phyloP scores from a whole-genome alignment of 495 filamentous ascomycete species.

The Tetracladium marchalianum region DNA sequence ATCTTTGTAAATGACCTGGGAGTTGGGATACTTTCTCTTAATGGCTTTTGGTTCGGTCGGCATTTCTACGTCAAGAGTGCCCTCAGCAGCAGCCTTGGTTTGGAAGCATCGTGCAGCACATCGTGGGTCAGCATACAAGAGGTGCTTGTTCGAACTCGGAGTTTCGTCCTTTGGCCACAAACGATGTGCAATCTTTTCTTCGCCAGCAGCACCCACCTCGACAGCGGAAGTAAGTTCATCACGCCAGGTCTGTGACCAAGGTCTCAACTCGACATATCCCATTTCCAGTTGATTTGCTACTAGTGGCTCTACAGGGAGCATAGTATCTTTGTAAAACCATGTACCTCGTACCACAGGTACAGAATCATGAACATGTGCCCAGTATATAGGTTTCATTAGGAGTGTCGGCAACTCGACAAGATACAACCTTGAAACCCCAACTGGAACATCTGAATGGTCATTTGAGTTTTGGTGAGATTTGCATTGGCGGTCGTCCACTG shows the following conservation, averaged over 20 bases:
- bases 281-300: slow-evolving; percentile 87
- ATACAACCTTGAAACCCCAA: slow-evolving; percentile 68
- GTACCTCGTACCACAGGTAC: slow-evolving; percentile 75
- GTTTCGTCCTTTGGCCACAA: slow-evolving; percentile 63
- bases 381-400: slow-evolving; percentile 95
- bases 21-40: slow-evolving; percentile 46
- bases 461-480: slow-evolving; percentile 12
- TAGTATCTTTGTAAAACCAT: slow-evolving; percentile 95
- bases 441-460: slow-evolving; percentile 47
- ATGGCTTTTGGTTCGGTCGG: slow-evolving; percentile 11
- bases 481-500: slow-evolving; percentile 7
- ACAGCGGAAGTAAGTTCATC: slow-evolving; percentile 88
- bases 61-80: slow-evolving; percentile 30
- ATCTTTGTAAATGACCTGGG: slow-evolving; percentile 77
- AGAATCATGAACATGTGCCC: slow-evolving; percentile 90
- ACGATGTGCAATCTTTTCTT: slow-evolving; percentile 76
- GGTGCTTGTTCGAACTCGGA: slow-evolving; percentile 22
- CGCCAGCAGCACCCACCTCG: slow-evolving; percentile 80
- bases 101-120: slow-evolving; percentile 44
- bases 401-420: slow-evolving; percentile 44
- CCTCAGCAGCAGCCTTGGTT: slow-evolving; percentile 45
- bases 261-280: slow-evolving; percentile 76
- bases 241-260: slow-evolving; percentile 87
- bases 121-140: slow-evolving; percentile 33
- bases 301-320: slow-evolving; percentile 79